A percentile compares a stretch with the other conserved stretches of the same genome.
Conservation (phyloP, 768 basidiomycete species). For the Pleurotus cornucopiae region DNA sequence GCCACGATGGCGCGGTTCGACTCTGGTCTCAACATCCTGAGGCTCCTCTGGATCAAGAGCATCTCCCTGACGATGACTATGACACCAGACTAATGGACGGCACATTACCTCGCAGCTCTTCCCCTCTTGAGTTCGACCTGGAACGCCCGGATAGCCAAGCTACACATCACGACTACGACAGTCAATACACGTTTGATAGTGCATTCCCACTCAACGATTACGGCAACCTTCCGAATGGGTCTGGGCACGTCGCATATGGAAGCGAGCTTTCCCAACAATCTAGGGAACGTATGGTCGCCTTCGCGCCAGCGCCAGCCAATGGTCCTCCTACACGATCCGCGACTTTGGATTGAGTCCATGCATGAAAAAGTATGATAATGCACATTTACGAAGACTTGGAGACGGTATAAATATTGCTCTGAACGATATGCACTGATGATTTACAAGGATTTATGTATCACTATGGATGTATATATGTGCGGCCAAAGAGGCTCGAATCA, state of each 20-base stretch:
- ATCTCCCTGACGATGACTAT: not conserved
- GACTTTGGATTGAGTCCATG: not conserved
- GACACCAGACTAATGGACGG: not conserved
- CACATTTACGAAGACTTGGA: not conserved
- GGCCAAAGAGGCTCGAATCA: too few relatives aligned
- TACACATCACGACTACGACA: conserved; percentile 3
- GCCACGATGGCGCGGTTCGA: conserved; percentile 70
- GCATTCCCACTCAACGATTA: not conserved
- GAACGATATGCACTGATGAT: not conserved
- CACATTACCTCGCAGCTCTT: not conserved
- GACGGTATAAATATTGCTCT: not conserved
- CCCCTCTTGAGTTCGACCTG: conserved; percentile 4
- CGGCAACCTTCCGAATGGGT: not conserved
- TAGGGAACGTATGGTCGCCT: conserved; percentile 6
- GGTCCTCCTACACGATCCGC: conserved; percentile 1
- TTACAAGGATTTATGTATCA: not conserved
- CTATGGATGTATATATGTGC: not conserved
- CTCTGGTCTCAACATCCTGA: conserved; percentile 56
- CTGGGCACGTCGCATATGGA: not conserved
- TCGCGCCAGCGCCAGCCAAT: not conserved
- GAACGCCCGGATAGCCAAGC: conserved; percentile 6
- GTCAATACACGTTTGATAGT: conserved; percentile 8
- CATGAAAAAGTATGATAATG: not conserved
- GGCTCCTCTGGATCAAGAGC: not conserved
- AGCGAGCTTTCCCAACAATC: not conserved